phyloP scores from a whole-genome alignment of 352 stramenopile species.

The Globisporangium iwayamae region DNA sequence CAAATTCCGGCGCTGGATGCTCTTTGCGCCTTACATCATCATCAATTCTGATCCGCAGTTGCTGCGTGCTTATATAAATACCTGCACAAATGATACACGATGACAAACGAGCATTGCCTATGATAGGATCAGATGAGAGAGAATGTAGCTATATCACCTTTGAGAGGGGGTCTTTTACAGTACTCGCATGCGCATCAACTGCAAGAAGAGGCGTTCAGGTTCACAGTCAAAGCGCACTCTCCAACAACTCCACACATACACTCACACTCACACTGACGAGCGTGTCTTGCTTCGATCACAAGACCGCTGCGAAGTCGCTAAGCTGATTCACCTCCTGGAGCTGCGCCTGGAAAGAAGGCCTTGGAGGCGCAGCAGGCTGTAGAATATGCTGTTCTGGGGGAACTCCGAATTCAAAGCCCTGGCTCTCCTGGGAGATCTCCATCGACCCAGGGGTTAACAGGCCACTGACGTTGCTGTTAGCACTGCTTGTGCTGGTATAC shows the following conservation, averaged over 20 bases:
- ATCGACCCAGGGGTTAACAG: background rate
- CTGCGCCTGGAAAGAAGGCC: conserved; percentile 12
- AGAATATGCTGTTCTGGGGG: background rate
- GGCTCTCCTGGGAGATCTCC: background rate
- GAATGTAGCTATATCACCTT: background rate
- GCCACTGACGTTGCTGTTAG: background rate
- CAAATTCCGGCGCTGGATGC: background rate
- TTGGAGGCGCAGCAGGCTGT: background rate
- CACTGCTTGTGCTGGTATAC: background rate
- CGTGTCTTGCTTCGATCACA: conserved; percentile 4
- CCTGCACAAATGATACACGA: background rate
- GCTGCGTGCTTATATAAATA: background rate
- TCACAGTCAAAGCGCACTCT: background rate
- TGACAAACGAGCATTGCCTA: background rate
- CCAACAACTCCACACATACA: no score
- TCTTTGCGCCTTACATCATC: background rate
- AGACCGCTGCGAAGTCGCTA: conserved; percentile 4
- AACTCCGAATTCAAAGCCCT: background rate
- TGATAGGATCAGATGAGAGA: background rate
- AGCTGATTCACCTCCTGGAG: conserved; percentile 5
- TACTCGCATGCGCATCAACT: no score
- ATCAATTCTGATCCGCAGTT: background rate
- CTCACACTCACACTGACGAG: background rate
- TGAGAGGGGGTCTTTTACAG: background rate
- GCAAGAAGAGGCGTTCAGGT: background rate